phyloP scores from a whole-genome alignment of 78 protist species.

The Mastigamoeba balamuthi region DNA sequence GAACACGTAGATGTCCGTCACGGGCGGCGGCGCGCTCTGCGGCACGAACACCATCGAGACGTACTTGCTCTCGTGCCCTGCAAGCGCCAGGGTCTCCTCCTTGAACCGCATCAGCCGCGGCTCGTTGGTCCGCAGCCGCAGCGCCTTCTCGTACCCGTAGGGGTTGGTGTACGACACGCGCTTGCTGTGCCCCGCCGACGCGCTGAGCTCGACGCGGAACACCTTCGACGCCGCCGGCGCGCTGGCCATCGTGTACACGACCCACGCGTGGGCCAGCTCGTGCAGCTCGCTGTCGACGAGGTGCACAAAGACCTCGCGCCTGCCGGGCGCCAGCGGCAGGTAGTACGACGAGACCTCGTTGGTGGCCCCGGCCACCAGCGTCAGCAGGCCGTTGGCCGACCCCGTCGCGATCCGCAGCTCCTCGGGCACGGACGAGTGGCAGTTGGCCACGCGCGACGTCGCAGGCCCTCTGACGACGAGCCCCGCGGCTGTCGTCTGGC shows the following conservation, averaged over 20 bases:
- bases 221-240: too few relatives aligned
- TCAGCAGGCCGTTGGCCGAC: background rate
- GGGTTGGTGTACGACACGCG: background rate
- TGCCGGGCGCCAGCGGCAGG: too few relatives aligned
- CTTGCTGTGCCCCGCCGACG: background rate
- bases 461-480: background rate
- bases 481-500: background rate
- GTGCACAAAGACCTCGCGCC: background rate
- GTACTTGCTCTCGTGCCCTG: background rate
- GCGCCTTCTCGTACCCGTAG: background rate
- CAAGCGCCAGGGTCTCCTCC: background rate
- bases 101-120: background rate
- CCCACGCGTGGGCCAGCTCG: background rate
- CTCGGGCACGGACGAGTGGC: background rate
- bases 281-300: background rate
- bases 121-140: background rate
- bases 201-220: too few relatives aligned
- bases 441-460: background rate
- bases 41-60: background rate
- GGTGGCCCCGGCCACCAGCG: too few relatives aligned
- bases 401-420: background rate
- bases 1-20: background rate
- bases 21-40: background rate
- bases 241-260: background rate
- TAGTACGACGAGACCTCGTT: too few relatives aligned